Evolutionary conservation across 352 stramenopile genomes (phyloP), one percentile per base, ranked within the genome.

Genomic region (Phytophthora fragariae): DNA sequence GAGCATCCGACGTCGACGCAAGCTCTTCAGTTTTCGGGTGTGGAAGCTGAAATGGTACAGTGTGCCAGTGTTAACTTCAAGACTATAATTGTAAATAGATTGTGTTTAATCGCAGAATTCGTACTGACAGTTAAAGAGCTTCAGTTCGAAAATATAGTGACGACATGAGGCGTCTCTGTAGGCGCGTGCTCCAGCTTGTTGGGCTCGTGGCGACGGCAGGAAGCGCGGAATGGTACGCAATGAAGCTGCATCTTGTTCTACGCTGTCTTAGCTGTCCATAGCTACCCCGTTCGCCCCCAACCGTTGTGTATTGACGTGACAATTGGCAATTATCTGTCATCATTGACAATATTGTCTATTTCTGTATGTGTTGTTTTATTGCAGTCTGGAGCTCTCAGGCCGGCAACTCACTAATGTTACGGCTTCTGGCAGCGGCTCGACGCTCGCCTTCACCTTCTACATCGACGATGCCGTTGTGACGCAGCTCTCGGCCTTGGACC

Each of bases 381-480:
- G 21, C 59, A 89, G 82, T 56, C 62, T 89, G 64, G 73, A 87
- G 56, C 68, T 88, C 54, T 76, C 80, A 2, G 62, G 27, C 27
- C 67, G 60, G 33, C 52, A 79, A 19, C 63, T 89, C 10, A 85
- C 79, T 4, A 82, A 80, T 24, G 75, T 90, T 35, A 76, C 61
- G 14, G 67, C 56, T 1, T 73, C 15, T 56, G 53, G 64, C 55
- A 70, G 37, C 19, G 62, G 47, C 0, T 55, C 54, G 0, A 50
- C 35, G 12, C 39, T 60, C 15, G 53, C 70, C 10, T 90, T 90
- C 47, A 27, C 52, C 0, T 85, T 87, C 60, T 77, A 74, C 27
- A 78, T 67, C 29, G 57, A 53, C 15, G 33, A 54, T 7, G 31
- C 27, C 0, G 27, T 75, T 0, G 58, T 86, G 5, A 46, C 60